These are phyloP conservation scores for Cytospora piceicola DNA, from an alignment of 2,329 filamentous ascomycete genomes.

Conservation along the genomic window DNA sequence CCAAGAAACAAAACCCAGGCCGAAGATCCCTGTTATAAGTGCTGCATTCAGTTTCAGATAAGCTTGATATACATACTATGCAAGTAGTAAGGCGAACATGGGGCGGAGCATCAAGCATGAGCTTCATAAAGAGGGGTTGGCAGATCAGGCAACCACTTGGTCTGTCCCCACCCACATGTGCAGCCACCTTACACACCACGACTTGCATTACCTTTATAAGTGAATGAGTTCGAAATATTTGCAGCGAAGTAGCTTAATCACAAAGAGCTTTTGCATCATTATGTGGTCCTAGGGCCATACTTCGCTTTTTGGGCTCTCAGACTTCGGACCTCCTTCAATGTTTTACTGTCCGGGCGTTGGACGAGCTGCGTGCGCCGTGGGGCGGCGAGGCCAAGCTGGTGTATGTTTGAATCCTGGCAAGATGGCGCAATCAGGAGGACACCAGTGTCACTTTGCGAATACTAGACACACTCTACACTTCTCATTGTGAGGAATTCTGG, in stretches of 20 bases:
- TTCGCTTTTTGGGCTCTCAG: constrained; percentile 29
- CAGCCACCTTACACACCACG: neutral
- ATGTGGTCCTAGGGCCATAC: neutral
- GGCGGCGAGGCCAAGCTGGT: constrained; percentile 1
- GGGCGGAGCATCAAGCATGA: too few relatives aligned
- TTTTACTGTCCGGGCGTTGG: neutral
- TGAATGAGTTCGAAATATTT: neutral
- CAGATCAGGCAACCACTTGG: neutral
- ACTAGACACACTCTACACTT: neutral
- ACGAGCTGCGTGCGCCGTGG: neutral
- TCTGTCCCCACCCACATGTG: too few relatives aligned
- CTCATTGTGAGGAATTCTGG: neutral
- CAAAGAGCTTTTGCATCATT: neutral
- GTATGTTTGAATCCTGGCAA: too few relatives aligned
- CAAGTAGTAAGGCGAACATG: too few relatives aligned
- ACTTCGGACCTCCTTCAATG: neutral
- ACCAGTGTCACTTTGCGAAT: neutral
- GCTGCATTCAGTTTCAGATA: too few relatives aligned
- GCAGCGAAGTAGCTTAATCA: constrained; percentile 25
- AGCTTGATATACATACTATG: too few relatives aligned
- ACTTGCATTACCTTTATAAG: neutral
- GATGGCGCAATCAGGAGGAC: constrained; percentile 15
- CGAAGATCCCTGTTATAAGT: too few relatives aligned
- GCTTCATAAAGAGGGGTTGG: neutral
- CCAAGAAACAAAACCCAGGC: too few relatives aligned